These are phyloP conservation scores for Maudiozyma turicensis DNA, from an alignment of 805 yeast species.

Conservation along the genomic window DNA sequence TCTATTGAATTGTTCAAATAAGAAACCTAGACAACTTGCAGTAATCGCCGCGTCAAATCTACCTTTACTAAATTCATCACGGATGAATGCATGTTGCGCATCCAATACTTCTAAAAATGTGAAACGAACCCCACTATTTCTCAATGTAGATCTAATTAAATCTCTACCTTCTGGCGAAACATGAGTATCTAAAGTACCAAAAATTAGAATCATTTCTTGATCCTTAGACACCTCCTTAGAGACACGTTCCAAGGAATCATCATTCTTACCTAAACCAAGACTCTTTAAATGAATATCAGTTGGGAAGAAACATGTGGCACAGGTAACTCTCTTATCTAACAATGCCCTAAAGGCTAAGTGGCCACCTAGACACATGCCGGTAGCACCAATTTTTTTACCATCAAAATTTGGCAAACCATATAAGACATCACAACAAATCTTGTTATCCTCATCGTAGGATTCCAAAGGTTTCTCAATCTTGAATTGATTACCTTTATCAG, in stretches of 20 bases:
- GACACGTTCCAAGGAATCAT: constrained; percentile 50
- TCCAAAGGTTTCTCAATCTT: constrained; percentile 57
- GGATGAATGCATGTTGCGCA: constrained; percentile 77
- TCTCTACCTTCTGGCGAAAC: constrained; percentile 74
- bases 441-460: constrained; percentile 70
- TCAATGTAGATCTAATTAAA: constrained; percentile 49
- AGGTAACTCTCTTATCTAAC: constrained; percentile 48
- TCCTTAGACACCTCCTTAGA: constrained; percentile 43
- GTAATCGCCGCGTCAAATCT: constrained; percentile 75
- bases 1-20: constrained; percentile 63
- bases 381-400: constrained; percentile 61
- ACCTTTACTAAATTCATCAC: constrained; percentile 75
- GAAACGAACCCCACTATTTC: constrained; percentile 50
- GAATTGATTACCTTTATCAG: constrained; percentile 62
- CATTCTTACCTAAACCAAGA: constrained; percentile 53
- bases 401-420: constrained; percentile 49
- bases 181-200: constrained; percentile 72
- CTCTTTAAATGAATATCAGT: constrained; percentile 68
- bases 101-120: constrained; percentile 67
- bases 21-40: constrained; percentile 52
- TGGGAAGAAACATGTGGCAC: constrained; percentile 69
- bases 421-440: constrained; percentile 53
- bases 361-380: constrained; percentile 85
- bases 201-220: constrained; percentile 54
- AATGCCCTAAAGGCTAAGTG: constrained; percentile 68